These are phyloP conservation scores for Pisolithus tinctorius DNA, from an alignment of 768 basidiomycete genomes.

Conservation along the genomic window DNA sequence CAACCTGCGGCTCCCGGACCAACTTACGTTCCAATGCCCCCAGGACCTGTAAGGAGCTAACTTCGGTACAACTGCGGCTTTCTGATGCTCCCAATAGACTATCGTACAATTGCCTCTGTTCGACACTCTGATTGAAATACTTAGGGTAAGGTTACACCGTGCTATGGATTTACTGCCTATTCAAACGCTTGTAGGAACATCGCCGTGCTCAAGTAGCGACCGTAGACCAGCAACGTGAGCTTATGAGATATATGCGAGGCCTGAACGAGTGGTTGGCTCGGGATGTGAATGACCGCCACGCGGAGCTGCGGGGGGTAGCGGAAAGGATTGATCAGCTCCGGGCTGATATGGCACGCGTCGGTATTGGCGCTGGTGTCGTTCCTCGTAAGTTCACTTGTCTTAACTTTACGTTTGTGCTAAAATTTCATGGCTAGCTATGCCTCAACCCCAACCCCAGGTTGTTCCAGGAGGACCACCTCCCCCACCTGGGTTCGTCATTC, in stretches of 20 bases:
- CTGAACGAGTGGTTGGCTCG: slow-evolving; percentile 76
- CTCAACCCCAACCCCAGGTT: slow-evolving; percentile 12
- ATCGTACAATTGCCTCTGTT: slow-evolving; percentile 61
- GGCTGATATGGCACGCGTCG: slow-evolving; percentile 31
- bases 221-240: slow-evolving; percentile 70
- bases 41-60: slow-evolving; percentile 44
- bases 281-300: slow-evolving; percentile 74
- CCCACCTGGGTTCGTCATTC: slow-evolving; percentile 14
- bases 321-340: slow-evolving; percentile 50
- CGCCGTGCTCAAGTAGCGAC: slow-evolving; percentile 67
- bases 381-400: slow-evolving; percentile 25
- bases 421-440: slow-evolving; percentile 16
- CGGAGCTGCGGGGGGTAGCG: slow-evolving; percentile 60
- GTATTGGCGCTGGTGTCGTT: slow-evolving; percentile 37
- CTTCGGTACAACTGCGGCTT: background rate
- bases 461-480: background rate
- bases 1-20: slow-evolving; percentile 21
- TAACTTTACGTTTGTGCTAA: background rate
- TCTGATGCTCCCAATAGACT: slow-evolving; percentile 33
- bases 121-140: slow-evolving; percentile 61
- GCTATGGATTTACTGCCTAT: background rate
- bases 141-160: slow-evolving; percentile 41
- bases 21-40: slow-evolving; percentile 40
- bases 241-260: slow-evolving; percentile 72
- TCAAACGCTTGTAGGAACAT: slow-evolving; percentile 51